Evolutionary conservation across 2,329 filamentous ascomycete species (phyloP), one percentile per base, ranked within the genome.

Genomic region (Stemphylium vesicarium): DNA sequence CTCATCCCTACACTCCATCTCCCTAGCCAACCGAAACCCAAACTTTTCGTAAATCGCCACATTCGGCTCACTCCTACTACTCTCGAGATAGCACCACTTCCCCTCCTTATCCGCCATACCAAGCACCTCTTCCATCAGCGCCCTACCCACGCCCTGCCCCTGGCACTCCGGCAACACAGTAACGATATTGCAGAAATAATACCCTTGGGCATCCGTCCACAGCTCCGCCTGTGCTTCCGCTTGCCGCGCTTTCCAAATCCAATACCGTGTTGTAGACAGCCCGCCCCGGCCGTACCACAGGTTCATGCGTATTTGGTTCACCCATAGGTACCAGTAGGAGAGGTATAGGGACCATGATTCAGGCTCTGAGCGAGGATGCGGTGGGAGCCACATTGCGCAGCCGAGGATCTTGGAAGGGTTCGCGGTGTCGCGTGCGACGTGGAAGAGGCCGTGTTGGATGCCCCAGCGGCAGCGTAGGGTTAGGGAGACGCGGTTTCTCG

Each of bases 151-250:
- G 0, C 88, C 88, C 64, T 81, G 84, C 0, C 87, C 87, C 69
- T 91, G 88, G 29, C 81, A 81, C 43, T 85, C 82, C 0, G 88
- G 86, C 13, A 84, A 71, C 1, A 91, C 88, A 0, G 88, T 87
- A 65, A 91, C 85, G 57, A 91, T 89, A 66, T 91, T 92, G 60
- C 89, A 87, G 62, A 91, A 91, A 66, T 90, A 91, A 66, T 91
- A 91, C 0, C 89, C 89, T 4, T 81, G 78, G 0, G 82, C 79
- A 52, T 89, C 86, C 0, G 78, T 84, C 88, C 88, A 91, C 3
- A 90, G 74, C 22, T 82, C 75, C 0, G 77, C 76, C 50, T 91
- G 88, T 0, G 84, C 85, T 35, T 83, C 77, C 0, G 82, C 80
- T 71, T 92, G 88, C 5, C 83, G 80, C 4, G 79, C 79, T 67